Base-by-base conservation (phyloP, 2,329 filamentous ascomycete genomes). In the Zasmidium cellare region DNA sequence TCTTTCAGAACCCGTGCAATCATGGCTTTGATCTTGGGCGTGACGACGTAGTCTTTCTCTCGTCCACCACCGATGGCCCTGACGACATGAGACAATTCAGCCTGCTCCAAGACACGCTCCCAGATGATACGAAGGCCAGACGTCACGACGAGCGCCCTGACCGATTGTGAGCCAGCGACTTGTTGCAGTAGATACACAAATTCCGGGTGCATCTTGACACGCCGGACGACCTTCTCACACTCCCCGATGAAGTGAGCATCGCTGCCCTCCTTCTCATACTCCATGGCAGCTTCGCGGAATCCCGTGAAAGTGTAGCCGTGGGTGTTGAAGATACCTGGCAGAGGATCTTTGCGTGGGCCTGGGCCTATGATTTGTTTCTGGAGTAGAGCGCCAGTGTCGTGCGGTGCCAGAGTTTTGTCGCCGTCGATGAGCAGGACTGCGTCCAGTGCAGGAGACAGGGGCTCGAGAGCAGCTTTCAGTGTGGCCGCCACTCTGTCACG, bases 81-180 rank as follows among this genome's bases (percentile, higher is more conserved):
- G 7, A 86, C 77, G 0, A 46, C 66, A 0, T 73, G 46, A 0
- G 71, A 74, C 0, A 86, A 60, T 0, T 76, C 76, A 44, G 74
- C 68, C 50, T 53, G 72, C 14, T 77, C 65, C 6, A 88, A 52
- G 0, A 87, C 73, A 19, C 75, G 79, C 20, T 85, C 77, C 85
- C 84, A 88, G 1, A 87, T 69, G 1, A 63, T 69, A 2, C 75
- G 72, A 2, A 84, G 66, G 0, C 85, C 84, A 66, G 80, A 84
- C 1, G 80, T 88, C 6, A 87, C 65, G 11, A 88, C 71, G 0
- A 87, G 59, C 0, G 75, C 77, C 1, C 74, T 70, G 12, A 84
- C 65, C 58, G 81, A 73, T 0, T 67, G 24, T 5, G 76, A 46
- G 7, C 24, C 31, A 7, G 18, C 35, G 9, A 53, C 38, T 2